Conservation (phyloP, 148 eudicot genomes). For the Camellia lanceoleosa region DNA sequence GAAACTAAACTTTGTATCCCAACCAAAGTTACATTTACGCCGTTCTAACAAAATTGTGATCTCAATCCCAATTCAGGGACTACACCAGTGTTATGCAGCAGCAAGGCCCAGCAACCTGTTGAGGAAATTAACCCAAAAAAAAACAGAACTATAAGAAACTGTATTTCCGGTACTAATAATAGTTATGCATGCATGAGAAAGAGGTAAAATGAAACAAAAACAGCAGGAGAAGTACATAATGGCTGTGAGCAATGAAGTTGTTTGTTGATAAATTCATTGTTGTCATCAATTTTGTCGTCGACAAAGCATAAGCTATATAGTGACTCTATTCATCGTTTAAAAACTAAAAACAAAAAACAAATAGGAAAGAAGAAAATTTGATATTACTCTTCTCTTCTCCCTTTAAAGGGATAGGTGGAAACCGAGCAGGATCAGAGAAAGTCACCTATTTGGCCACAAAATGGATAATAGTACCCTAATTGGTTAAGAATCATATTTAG, state of each 20-base stretch:
- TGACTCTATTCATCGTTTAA: background rate
- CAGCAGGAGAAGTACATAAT: background rate
- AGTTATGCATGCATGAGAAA: background rate
- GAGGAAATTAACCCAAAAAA: background rate
- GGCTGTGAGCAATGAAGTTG: no score
- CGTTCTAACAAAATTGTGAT: constrained; percentile 9
- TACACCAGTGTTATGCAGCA: background rate
- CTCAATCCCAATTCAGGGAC: background rate
- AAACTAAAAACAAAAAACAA: background rate
- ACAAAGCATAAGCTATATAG: background rate
- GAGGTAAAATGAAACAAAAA: background rate
- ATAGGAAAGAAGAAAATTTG: background rate
- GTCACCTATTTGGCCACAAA: background rate
- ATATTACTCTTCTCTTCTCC: background rate
- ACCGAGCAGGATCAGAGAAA: background rate
- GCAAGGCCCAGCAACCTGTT: constrained; percentile 10
- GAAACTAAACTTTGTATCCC: no score
- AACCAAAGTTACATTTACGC: no score
- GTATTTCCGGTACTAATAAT: background rate
- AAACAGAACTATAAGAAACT: background rate
- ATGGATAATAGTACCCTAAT: background rate
- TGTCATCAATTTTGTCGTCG: background rate
- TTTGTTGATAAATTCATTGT: no score
- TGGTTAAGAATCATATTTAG: background rate
- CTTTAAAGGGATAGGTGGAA: background rate